Conservation (phyloP, 1,284 basidiomycete genomes). For the Clitocybe nebularis region DNA sequence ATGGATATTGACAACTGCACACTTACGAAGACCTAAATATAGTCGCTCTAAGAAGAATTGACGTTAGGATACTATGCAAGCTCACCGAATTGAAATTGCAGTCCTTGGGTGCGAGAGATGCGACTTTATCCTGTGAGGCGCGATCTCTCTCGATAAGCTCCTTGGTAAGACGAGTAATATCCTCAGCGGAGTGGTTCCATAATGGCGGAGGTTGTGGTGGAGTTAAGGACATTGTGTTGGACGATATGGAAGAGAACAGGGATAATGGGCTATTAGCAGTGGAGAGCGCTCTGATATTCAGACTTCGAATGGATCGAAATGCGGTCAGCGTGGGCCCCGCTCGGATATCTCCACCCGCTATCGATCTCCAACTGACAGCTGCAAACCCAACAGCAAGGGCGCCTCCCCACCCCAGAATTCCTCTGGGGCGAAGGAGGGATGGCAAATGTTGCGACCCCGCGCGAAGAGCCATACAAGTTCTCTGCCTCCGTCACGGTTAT, state of each 20-base stretch:
- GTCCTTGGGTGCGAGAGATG: conserved; percentile 50
- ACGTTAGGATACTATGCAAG: background rate
- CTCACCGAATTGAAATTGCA: conserved; percentile 58
- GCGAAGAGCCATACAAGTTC: conserved; percentile 25
- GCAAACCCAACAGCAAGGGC: conserved; percentile 34
- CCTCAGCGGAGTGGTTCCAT: conserved; percentile 68
- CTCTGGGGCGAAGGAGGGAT: conserved; percentile 19
- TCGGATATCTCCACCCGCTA: conserved; percentile 37
- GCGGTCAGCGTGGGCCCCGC: conserved; percentile 14
- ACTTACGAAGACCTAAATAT: conserved; percentile 63
- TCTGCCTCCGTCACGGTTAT: background rate
- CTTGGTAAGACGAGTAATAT: conserved; percentile 56
- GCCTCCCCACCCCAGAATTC: conserved; percentile 28
- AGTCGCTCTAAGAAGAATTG: conserved; percentile 4
- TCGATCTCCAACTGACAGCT: conserved; percentile 33
- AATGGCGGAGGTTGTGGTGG: conserved; percentile 65
- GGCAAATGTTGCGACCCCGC: conserved; percentile 21
- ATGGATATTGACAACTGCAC: background rate
- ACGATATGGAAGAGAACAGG: conserved; percentile 25
- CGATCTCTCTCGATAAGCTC: conserved; percentile 57
- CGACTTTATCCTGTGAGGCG: conserved; percentile 57
- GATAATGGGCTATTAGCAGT: conserved; percentile 22
- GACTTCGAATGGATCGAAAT: conserved; percentile 14
- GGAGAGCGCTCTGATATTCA: conserved; percentile 17
- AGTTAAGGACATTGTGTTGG: conserved; percentile 42